Evolutionary conservation across 2,329 filamentous ascomycete genomes (phyloP).

Genomic region (Colletotrichum camelliae): DNA sequence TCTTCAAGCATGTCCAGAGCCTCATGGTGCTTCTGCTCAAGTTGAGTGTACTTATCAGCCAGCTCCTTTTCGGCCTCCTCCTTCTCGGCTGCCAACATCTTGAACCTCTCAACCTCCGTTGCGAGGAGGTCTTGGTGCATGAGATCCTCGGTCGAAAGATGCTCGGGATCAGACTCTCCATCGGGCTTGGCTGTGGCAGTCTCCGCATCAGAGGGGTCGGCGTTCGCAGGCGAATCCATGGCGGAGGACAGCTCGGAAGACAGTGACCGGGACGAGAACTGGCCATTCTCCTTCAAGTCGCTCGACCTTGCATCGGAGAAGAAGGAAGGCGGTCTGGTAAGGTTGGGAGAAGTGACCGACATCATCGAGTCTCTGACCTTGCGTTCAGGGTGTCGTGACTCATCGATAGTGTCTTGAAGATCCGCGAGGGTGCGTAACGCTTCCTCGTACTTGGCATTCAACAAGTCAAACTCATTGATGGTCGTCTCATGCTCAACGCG

Average conservation of each 20-base stretch:
- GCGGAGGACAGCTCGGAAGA: constrained; percentile 93
- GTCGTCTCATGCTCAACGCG: constrained; percentile 89
- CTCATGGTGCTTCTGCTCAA: constrained; percentile 82
- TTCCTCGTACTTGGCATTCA: constrained; percentile 90
- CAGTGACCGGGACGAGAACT: constrained; percentile 83
- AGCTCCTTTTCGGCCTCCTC: constrained; percentile 77
- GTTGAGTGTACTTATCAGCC: constrained; percentile 78
- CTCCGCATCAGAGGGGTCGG: constrained; percentile 67
- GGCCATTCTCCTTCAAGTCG: constrained; percentile 70
- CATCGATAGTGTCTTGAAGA: constrained; percentile 84
- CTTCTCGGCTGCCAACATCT: constrained; percentile 74
- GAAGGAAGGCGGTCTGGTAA: constrained; percentile 77
- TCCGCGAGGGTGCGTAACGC: constrained; percentile 82
- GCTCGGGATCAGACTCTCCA: background rate
- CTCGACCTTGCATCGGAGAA: constrained; percentile 78
- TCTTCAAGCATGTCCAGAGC: constrained; percentile 88
- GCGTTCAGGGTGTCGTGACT: constrained; percentile 68
- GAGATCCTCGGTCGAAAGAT: constrained; percentile 39
- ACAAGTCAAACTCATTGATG: constrained; percentile 78
- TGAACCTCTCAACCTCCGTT: constrained; percentile 75
- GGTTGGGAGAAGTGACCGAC: constrained; percentile 54
- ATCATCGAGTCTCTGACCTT: constrained; percentile 60
- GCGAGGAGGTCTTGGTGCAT: constrained; percentile 48
- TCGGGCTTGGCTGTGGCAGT: constrained; percentile 49
- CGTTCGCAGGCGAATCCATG: constrained; percentile 74